Evolutionary conservation across 1,284 basidiomycete species (phyloP), one percentile per base, ranked within the genome.

Genomic region (Cryptococcus deneoformans): DNA sequence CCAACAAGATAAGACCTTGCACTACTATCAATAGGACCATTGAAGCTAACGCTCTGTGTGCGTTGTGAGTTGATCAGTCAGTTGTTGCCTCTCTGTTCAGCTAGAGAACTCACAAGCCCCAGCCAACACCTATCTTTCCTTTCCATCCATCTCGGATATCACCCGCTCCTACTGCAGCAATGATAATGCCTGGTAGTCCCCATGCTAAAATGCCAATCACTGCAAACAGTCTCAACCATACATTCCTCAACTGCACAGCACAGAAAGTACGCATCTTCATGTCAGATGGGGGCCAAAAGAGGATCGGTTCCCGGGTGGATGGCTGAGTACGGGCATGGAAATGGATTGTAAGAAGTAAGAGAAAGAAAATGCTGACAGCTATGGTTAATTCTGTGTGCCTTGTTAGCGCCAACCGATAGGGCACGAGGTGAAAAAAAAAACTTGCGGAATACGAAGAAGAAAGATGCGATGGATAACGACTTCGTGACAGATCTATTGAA

Each of bases 371-470:
- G n/a, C 16, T 35, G 6, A 38, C 34, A 11, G 47, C 52, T n/a
- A 11, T 39, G n/a, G 42, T 39, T 1, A 53, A 16, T 20, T 45
- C 57, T 58, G 37, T 50, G 43, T 37, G 36, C 45, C 11, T n/a
- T 12, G 11, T 43, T 34, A 47, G n/a, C 14, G 29, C 29, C 37
- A 11, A 5, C 8, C 10, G 24, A 35, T 38, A 10, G 10, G 10
- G 12, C 14, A 16, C 29, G 6, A 10, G 14, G 38, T 20, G 38
- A 36, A 2, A 7, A 3, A 7, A 2, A 16, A 37, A 16, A 38
- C 57, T 51, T 46, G 55, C 57, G 12, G 47, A 59, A 59, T 24
- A 42, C 34, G 6, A 59, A 36, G 35, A 55, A 40, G 39, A 59
- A 59, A 12, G 34, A 43, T 8, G 57, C 50, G 6, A 55, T 59